Percentiles rank a stretch among this genome's conserved stretches.
Evolutionary conservation across 169 alveolate genomes (phyloP).

Genomic region (Plasmodium blacklocki): DNA sequence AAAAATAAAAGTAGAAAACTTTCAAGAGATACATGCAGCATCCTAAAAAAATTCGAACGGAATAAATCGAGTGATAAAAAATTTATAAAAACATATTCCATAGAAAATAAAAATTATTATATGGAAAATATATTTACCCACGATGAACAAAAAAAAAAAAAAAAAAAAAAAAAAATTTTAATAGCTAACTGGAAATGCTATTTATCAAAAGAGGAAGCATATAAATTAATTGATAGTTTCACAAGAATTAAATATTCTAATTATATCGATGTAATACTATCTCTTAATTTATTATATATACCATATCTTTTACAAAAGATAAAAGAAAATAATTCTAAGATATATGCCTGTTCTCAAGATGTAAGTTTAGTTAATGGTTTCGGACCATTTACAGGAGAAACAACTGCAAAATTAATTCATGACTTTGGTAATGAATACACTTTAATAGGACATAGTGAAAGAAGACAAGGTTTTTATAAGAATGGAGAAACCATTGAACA

Average conservation of each 20-base stretch:
- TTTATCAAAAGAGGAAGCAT: constrained; percentile 59
- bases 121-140: neutral
- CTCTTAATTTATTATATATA: constrained; percentile 57
- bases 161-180: constrained; percentile 26
- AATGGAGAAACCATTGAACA: constrained; percentile 48
- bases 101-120: neutral
- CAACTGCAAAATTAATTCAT: constrained; percentile 82
- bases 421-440: constrained; percentile 45
- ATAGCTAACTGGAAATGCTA: constrained; percentile 75
- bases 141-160: neutral
- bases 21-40: neutral
- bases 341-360: constrained; percentile 65
- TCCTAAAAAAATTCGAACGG: neutral
- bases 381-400: constrained; percentile 87
- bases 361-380: constrained; percentile 71
- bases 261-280: constrained; percentile 34
- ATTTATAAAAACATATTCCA: constrained; percentile 3
- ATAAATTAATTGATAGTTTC: constrained; percentile 31
- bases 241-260: constrained; percentile 57
- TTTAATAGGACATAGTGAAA: constrained; percentile 75
- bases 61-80: neutral
- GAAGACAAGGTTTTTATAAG: constrained; percentile 38
- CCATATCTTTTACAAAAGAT: constrained; percentile 60
- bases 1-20: neutral
- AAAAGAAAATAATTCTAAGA: constrained; percentile 51